A percentile compares a stretch with the other conserved stretches of the same genome.
Evolutionary conservation across 164 flowering plant species (phyloP).

Genomic region (Vitis rupestris): DNA sequence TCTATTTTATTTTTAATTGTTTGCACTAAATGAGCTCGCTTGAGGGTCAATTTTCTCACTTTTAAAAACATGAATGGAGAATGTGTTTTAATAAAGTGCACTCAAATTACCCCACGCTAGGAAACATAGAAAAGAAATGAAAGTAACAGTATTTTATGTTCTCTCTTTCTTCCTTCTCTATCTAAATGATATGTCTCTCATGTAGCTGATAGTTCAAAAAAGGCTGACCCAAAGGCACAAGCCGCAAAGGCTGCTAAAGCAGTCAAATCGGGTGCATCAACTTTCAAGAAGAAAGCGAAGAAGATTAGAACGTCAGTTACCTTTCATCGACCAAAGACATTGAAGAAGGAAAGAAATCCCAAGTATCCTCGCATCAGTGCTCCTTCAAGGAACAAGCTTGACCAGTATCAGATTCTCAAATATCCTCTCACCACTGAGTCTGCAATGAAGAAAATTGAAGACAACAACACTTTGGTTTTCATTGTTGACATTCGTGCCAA

Average conservation of each 20-base stretch:
- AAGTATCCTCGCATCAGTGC: constrained; percentile 84
- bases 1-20: too few relatives aligned
- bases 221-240: constrained; percentile 69
- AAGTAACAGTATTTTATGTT: neutral
- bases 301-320: constrained; percentile 73
- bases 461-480: constrained; percentile 81
- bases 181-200: neutral
- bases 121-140: neutral
- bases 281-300: constrained; percentile 67
- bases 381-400: constrained; percentile 74
- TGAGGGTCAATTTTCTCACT: neutral
- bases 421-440: constrained; percentile 76
- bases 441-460: constrained; percentile 84
- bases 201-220: constrained; percentile 44
- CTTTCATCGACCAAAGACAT: constrained; percentile 76
- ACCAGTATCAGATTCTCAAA: constrained; percentile 75
- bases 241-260: constrained; percentile 79
- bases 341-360: constrained; percentile 66
- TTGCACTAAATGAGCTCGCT: too few relatives aligned
- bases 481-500: constrained; percentile 83
- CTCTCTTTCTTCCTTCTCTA: too few relatives aligned
- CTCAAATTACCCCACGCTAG: neutral
- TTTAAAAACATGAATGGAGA: too few relatives aligned
- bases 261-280: constrained; percentile 52
- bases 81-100: too few relatives aligned